phyloP scores from a whole-genome alignment of 495 filamentous ascomycete genomes.

The Lasiosphaeria miniovina region DNA sequence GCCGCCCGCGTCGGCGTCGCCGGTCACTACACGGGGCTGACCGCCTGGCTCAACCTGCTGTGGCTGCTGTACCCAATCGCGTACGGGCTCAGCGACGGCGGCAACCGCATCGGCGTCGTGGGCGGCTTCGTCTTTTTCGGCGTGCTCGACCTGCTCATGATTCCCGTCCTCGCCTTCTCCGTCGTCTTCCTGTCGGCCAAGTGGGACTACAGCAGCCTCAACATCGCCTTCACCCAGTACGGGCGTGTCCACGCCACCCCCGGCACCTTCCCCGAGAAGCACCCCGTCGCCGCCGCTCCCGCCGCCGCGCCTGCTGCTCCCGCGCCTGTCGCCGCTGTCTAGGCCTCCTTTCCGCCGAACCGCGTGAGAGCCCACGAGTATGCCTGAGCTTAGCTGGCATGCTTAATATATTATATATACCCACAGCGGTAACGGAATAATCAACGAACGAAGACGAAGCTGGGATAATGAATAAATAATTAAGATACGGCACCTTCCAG shows the following conservation, averaged over 20 bases:
- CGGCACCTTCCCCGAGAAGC: slow-evolving; percentile 47
- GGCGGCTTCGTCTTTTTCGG: slow-evolving; percentile 45
- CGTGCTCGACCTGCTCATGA: slow-evolving; percentile 41
- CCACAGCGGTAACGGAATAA: no score
- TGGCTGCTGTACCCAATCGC: slow-evolving; percentile 51
- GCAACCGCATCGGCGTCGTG: slow-evolving; percentile 43
- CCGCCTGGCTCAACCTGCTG: slow-evolving; percentile 43
- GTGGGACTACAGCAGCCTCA: slow-evolving; percentile 48
- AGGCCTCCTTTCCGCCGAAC: no score
- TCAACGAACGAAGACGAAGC: no score
- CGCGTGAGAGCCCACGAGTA: no score
- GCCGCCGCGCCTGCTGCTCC: no score
- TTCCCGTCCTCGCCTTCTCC: slow-evolving; percentile 35
- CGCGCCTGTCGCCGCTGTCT: no score
- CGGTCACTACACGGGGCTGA: slow-evolving; percentile 39
- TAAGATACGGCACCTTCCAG: no score
- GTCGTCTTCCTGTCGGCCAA: slow-evolving; percentile 37
- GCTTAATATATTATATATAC: no score
- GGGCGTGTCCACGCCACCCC: slow-evolving; percentile 41
- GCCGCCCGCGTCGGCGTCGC: slow-evolving; percentile 37
- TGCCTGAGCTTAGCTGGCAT: no score
- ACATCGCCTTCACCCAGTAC: slow-evolving; percentile 53
- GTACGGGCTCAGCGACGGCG: slow-evolving; percentile 46
- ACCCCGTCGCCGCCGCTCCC: no score
- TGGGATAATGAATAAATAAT: no score